Percentiles rank a stretch among this genome's conserved stretches.
Conservation (phyloP, 768 basidiomycete species). For the Trametes cingulata region DNA sequence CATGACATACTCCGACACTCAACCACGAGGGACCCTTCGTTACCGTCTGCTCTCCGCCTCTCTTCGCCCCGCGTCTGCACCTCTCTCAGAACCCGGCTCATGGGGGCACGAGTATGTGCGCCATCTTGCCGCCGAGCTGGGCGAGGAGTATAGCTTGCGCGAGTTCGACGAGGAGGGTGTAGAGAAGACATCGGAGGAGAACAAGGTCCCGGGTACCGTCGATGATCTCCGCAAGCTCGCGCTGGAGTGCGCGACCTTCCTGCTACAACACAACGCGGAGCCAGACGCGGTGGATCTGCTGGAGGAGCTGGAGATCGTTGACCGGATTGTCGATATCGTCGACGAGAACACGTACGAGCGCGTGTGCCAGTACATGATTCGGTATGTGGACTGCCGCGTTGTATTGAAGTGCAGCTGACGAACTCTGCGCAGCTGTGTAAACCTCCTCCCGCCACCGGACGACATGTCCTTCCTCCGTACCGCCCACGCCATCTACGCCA, state of each 20-base stretch:
- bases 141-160: constrained; percentile 84
- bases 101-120: constrained; percentile 99
- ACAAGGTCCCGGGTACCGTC: constrained; percentile 52
- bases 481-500: constrained; percentile 86
- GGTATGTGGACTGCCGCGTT: constrained; percentile 47
- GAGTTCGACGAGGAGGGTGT: constrained; percentile 49
- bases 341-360: constrained; percentile 86
- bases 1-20: constrained; percentile 99
- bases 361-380: constrained; percentile 96
- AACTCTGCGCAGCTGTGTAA: constrained; percentile 65
- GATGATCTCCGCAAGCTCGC: constrained; percentile 79
- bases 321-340: constrained; percentile 72
- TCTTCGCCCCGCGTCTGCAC: constrained; percentile 61
- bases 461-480: constrained; percentile 87
- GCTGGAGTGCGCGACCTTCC: constrained; percentile 83
- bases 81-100: constrained; percentile 84
- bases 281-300: constrained; percentile 96
- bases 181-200: constrained; percentile 26
- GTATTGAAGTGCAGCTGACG: constrained; percentile 10
- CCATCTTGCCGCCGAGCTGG: constrained; percentile 94
- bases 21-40: constrained; percentile 92
- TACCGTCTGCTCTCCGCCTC: constrained; percentile 86
- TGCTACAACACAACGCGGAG: constrained; percentile 93
- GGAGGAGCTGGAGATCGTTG: constrained; percentile 89
- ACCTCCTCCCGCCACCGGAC: constrained; percentile 89